Evolutionary conservation across 805 yeast species (phyloP).

Genomic region (Pichia thaimueangensis): DNA sequence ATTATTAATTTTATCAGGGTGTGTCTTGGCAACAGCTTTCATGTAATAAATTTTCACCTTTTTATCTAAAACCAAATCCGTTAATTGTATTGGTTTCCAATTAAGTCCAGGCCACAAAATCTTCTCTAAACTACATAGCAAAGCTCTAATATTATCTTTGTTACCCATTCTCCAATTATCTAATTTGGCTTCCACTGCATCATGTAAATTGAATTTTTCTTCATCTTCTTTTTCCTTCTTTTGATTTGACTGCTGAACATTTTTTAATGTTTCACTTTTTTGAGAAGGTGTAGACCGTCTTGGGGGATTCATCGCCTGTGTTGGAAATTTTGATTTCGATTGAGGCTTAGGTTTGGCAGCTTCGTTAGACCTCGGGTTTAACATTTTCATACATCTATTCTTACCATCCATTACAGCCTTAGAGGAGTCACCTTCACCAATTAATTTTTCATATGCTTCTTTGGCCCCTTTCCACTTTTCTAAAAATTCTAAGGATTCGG

Average conservation of each 20-base stretch:
- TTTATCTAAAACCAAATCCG: constrained; percentile 81
- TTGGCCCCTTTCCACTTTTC: constrained; percentile 68
- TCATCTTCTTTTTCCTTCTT: constrained; percentile 44
- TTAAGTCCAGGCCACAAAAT: constrained; percentile 61
- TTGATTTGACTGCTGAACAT: constrained; percentile 42
- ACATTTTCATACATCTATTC: constrained; percentile 62
- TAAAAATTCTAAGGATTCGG: constrained; percentile 76
- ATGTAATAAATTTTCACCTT: constrained; percentile 80
- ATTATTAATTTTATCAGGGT: constrained; percentile 75
- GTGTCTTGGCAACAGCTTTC: constrained; percentile 73
- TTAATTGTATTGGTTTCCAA: constrained; percentile 61
- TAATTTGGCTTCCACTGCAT: constrained; percentile 49
- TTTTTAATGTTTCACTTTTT: constrained; percentile 39
- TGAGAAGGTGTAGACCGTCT: constrained; percentile 28
- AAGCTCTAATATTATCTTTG: constrained; percentile 72
- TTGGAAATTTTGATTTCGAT: neutral
- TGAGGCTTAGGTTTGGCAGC: constrained; percentile 21
- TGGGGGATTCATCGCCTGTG: constrained; percentile 31
- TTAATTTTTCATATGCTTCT: constrained; percentile 50
- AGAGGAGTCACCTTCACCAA: constrained; percentile 62
- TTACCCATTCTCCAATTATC: constrained; percentile 66
- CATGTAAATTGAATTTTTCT: constrained; percentile 57
- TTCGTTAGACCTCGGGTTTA: too few species aligned
- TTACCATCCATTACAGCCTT: constrained; percentile 71
- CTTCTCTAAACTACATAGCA: constrained; percentile 60